Base-by-base conservation (phyloP, 495 filamentous ascomycete species). In the Sordaria brevicollis region DNA sequence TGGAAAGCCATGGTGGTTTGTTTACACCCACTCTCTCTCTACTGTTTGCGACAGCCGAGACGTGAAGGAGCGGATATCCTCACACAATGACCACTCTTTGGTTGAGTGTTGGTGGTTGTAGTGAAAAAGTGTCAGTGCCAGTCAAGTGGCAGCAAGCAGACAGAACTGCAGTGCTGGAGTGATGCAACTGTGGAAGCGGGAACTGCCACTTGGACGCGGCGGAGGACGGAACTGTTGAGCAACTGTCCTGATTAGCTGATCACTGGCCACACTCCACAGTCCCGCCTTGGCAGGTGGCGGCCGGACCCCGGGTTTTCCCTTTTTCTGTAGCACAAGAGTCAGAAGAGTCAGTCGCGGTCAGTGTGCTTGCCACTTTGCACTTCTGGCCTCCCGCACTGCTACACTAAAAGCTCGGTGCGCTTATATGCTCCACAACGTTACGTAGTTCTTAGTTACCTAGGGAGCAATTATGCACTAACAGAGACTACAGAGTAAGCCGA, bases 1-100 rank as follows among this genome's bases (percentile, higher is more conserved):
- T 82, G 80, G 76, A 82, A 79, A 73, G 80, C 79, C 82, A 83
- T 83, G 29, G 49, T 62, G 49, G 25, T 31, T 62, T 70, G 34
- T 39, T 72, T 67, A 31, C 62, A 54, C n/a, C 72, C 72, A 68
- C 69, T 70, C 68, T 41, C 66, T 68, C 69, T 39, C 34, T n/a
- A n/a, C n/a, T 62, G 49, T 62, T 62, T 62, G 49, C 49, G 49
- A 62, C 49, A 62, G n/a, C n/a, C 65, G 57, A 39, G 35, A 67
- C 34, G 49, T 25, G 49, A 62, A 62, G 49, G 49, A 62, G 49
- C 49, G 49, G 49, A 62, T 62, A 62, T 62, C 49, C n/a, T n/a
- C n/a, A 29, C 49, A 62, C 49, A 62, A 62, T 62, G 25, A 62
- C 49, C 49, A n/a, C n/a, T n/a, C n/a, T n/a, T n/a, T n/a, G n/a